Percentiles rank a stretch among this genome's conserved stretches.
These are phyloP conservation scores for Annulohypoxylon moriforme DNA, from an alignment of 495 filamentous ascomycete genomes.

Conservation along the genomic window DNA sequence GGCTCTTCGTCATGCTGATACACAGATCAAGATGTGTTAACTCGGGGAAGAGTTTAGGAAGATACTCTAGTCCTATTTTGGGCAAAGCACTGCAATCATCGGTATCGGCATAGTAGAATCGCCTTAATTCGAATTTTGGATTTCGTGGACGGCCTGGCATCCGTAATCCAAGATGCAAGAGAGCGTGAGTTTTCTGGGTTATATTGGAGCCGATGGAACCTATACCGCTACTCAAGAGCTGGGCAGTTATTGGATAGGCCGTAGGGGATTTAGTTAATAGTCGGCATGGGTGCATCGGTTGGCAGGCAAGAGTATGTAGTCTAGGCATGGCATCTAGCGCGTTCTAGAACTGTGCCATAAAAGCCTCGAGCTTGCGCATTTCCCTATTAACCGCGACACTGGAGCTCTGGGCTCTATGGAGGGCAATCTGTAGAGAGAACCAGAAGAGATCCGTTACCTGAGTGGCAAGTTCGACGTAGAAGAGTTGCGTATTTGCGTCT, in stretches of 20 bases:
- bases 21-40: conserved; percentile 17
- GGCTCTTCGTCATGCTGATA: neutral
- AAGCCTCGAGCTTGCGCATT: neutral
- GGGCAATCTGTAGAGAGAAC: neutral
- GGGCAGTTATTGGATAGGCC: conserved; percentile 7
- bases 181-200: neutral
- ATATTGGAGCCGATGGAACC: neutral
- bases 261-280: conserved; percentile 1
- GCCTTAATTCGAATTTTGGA: neutral
- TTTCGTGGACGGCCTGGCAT: neutral
- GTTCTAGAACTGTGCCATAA: conserved; percentile 2
- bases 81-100: neutral
- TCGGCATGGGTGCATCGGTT: conserved; percentile 9
- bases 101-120: conserved; percentile 13
- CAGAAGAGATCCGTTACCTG: conserved; percentile 9
- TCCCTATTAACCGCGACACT: neutral
- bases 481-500: neutral
- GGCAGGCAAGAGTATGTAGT: conserved; percentile 3
- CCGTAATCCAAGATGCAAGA: neutral
- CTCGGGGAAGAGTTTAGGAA: neutral
- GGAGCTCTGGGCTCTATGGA: neutral
- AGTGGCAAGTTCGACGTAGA: neutral
- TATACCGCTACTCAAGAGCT: neutral
- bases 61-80: neutral
- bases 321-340: conserved; percentile 16